Conservation (phyloP, 2,329 filamentous ascomycete species). For the Periconia macrospinosa region DNA sequence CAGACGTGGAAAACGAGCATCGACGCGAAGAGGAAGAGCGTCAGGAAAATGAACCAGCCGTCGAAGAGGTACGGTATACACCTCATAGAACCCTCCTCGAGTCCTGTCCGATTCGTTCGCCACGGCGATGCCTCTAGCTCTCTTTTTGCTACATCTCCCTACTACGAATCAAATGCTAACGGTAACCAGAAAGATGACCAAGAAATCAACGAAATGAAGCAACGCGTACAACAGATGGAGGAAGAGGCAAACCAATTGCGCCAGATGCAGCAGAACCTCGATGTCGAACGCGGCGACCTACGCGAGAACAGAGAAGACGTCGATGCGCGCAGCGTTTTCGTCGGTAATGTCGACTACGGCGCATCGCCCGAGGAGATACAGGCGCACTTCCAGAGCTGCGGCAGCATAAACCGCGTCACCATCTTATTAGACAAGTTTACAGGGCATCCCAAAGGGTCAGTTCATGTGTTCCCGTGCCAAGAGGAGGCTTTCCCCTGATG, state of each 20-base stretch:
- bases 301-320: conserved; percentile 95
- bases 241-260: conserved; percentile 61
- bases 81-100: neutral
- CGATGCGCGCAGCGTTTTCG: conserved; percentile 93
- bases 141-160: conserved; percentile 1
- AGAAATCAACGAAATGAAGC: conserved; percentile 55
- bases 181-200: conserved; percentile 24
- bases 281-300: conserved; percentile 80
- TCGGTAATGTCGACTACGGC: conserved; percentile 97
- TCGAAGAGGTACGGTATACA: conserved; percentile 36
- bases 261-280: conserved; percentile 64
- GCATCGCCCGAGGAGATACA: conserved; percentile 97
- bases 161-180: conserved; percentile 2
- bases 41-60: conserved; percentile 33
- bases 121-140: neutral
- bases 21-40: conserved; percentile 37
- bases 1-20: conserved; percentile 31
- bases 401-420: conserved; percentile 96
- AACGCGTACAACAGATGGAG: conserved; percentile 59
- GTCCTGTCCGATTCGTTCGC: neutral
- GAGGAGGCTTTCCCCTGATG: conserved; percentile 41
- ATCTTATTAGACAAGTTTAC: conserved; percentile 98
- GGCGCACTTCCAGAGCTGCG: conserved; percentile 95
- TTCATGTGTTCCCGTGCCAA: conserved; percentile 38
- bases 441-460: conserved; percentile 97